Evolutionary conservation across 2,329 filamentous ascomycete species (phyloP).

Genomic region (Didymosphaeria variabile): DNA sequence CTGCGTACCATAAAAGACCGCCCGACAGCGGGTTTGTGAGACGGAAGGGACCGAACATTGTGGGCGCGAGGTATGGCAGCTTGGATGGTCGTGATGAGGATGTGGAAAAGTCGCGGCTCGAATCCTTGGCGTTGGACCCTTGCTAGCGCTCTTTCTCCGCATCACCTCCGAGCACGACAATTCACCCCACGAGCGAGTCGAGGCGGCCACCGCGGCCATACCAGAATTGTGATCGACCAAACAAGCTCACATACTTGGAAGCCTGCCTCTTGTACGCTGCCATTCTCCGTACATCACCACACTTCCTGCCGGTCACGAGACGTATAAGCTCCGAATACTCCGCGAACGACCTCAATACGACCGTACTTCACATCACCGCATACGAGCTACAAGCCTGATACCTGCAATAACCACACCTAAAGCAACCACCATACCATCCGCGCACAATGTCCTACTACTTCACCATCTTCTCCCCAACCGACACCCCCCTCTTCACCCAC

Average conservation of each 20-base stretch:
- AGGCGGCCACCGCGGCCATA: slow-evolving; percentile 4
- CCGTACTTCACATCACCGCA: not conserved
- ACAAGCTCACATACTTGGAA: too few species aligned
- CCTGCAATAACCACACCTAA: not conserved
- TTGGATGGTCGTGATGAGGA: slow-evolving; percentile 22
- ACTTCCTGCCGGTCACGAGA: too few species aligned
- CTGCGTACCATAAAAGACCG: slow-evolving; percentile 48
- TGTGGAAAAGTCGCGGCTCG: slow-evolving; percentile 41
- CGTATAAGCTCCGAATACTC: too few species aligned
- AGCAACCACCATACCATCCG: not conserved
- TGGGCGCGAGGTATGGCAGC: slow-evolving; percentile 28
- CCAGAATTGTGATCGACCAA: not conserved
- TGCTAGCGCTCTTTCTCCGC: slow-evolving; percentile 29
- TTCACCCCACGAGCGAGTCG: slow-evolving; percentile 8
- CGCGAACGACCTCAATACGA: not conserved
- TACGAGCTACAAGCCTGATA: not conserved
- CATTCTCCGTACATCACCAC: too few species aligned
- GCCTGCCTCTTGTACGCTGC: not conserved
- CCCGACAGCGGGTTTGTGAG: slow-evolving; percentile 51
- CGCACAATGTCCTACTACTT: slow-evolving; percentile 97
- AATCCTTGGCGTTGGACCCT: slow-evolving; percentile 38
- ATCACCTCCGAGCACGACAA: slow-evolving; percentile 24
- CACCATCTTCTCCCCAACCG: slow-evolving; percentile 91
- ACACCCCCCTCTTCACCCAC: slow-evolving; percentile 95
- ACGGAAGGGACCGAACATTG: slow-evolving; percentile 53